phyloP scores from a whole-genome alignment of 352 stramenopile species.

The Phytophthora citrophthora region DNA sequence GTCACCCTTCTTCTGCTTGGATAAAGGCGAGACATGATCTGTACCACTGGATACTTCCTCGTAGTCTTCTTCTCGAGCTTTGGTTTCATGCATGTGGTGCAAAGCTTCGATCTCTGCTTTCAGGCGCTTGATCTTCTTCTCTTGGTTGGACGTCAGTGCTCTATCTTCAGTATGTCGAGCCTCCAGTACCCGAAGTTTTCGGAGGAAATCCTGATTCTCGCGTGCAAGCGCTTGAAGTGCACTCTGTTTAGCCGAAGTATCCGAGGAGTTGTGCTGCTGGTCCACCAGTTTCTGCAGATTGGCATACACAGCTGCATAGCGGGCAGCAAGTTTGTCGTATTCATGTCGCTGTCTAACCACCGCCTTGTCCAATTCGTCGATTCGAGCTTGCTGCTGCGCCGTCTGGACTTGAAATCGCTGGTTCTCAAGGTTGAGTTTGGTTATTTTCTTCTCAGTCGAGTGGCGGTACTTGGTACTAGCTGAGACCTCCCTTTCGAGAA shows the following conservation, averaged over 20 bases:
- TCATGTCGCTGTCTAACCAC: conserved; percentile 61
- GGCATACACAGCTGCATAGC: conserved; percentile 58
- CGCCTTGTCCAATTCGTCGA: conserved; percentile 53
- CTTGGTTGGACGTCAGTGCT: conserved; percentile 51
- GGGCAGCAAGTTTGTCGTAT: conserved; percentile 70
- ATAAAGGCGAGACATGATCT: conserved; percentile 13
- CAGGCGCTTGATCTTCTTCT: conserved; percentile 76
- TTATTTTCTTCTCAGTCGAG: conserved; percentile 46
- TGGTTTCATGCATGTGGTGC: conserved; percentile 70
- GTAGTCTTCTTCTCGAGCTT: conserved; percentile 32
- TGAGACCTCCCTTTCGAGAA: conserved; percentile 54
- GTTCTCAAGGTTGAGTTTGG: conserved; percentile 45
- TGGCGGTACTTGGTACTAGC: conserved; percentile 33
- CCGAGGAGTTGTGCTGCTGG: conserved; percentile 22
- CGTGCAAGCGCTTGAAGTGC: conserved; percentile 63
- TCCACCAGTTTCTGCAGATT: conserved; percentile 67
- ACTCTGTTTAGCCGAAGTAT: conserved; percentile 38
- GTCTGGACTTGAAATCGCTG: conserved; percentile 45
- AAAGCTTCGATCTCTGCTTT: conserved; percentile 77
- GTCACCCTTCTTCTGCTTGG: conserved; percentile 18
- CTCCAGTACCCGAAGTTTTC: conserved; percentile 69
- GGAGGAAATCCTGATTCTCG: conserved; percentile 75
- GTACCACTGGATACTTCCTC: conserved; percentile 31
- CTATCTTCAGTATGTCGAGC: conserved; percentile 67
- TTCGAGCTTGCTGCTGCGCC: conserved; percentile 39